These are phyloP conservation scores for Esteya vermicola DNA, from an alignment of 2,329 filamentous ascomycete genomes.

Conservation along the genomic window DNA sequence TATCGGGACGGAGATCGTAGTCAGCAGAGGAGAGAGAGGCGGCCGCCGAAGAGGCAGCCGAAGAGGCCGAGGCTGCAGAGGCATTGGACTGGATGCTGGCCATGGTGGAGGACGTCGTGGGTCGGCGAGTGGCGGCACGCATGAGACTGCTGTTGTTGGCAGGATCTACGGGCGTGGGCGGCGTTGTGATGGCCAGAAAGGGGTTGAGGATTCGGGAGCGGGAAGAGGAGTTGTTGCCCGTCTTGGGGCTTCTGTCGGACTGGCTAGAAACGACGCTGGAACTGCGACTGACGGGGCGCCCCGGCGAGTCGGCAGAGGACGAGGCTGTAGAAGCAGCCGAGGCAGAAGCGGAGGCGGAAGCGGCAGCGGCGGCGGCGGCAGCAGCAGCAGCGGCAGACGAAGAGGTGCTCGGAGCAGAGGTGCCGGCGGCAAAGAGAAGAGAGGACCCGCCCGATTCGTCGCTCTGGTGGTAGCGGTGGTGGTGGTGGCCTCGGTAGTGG, in stretches of 20 bases:
- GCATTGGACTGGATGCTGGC: too few species aligned
- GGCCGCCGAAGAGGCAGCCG: too few species aligned
- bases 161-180: neutral
- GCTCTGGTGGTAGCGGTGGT: too few species aligned
- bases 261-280: conserved; percentile 36
- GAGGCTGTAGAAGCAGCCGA: too few species aligned
- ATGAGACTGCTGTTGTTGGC: neutral
- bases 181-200: neutral
- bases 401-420: neutral
- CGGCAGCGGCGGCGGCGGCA: neutral
- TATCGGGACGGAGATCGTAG: too few species aligned
- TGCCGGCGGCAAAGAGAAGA: too few species aligned
- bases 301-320: conserved; percentile 20
- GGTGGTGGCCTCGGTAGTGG: too few species aligned
- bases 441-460: too few species aligned
- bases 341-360: neutral
- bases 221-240: neutral
- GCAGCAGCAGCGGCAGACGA: neutral
- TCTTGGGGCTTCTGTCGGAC: conserved; percentile 22
- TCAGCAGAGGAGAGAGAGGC: too few species aligned
- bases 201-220: neutral
- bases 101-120: too few species aligned
- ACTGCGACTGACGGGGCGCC: conserved; percentile 33
- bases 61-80: too few species aligned
- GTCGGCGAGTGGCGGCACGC: too few species aligned